Percentiles rank a stretch among this genome's conserved stretches.
Evolutionary conservation across 108 stramenopile species (phyloP).

Genomic region (Cyclostephanos invisitatus): DNA sequence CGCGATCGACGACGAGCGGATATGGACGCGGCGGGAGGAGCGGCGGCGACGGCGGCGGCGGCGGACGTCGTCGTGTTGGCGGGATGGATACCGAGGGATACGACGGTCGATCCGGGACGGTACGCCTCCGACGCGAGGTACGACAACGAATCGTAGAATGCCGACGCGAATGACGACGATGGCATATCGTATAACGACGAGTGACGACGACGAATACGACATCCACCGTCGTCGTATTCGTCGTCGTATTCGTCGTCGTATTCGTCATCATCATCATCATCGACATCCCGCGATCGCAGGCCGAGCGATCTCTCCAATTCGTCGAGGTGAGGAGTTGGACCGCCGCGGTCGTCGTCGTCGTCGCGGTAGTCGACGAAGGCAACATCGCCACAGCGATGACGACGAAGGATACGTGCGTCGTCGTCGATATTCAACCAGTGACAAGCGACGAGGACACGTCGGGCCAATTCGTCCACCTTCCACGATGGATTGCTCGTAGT

Average conservation of each 20-base stretch:
- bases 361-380: too few relatives aligned
- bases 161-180: not conserved
- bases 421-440: conserved; percentile 9
- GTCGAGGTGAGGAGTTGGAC: conserved; percentile 40
- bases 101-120: too few relatives aligned
- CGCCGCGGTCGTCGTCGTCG: not conserved
- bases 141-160: not conserved
- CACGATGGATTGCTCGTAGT: conserved; percentile 19
- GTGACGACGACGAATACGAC: not conserved
- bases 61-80: too few relatives aligned
- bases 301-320: conserved; percentile 37
- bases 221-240: not conserved
- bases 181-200: conserved; percentile 17
- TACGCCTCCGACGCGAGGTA: too few relatives aligned
- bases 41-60: too few relatives aligned
- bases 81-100: too few relatives aligned
- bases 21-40: too few relatives aligned
- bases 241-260: not conserved
- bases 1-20: too few relatives aligned
- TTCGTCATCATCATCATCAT: too few relatives aligned
- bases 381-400: too few relatives aligned
- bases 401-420: not conserved
- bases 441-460: conserved; percentile 24
- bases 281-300: conserved; percentile 3
- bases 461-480: conserved; percentile 40